Evolutionary conservation across 176 grass and related monocot species (phyloP).

Genomic region (Carex kokanica): DNA sequence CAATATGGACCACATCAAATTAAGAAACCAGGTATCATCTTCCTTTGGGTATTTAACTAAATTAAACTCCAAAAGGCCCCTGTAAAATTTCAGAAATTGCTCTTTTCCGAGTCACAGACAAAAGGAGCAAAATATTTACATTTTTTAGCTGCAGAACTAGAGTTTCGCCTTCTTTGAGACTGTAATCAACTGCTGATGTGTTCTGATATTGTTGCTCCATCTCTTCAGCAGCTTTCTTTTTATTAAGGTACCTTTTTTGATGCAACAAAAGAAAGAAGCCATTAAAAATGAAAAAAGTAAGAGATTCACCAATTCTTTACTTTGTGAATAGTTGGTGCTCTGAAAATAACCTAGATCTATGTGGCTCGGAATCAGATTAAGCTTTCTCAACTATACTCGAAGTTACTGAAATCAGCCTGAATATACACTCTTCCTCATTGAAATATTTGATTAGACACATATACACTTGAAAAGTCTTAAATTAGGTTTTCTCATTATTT

Average conservation of each 20-base stretch:
- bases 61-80: background rate
- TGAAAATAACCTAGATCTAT: too few species aligned
- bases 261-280: constrained; percentile 42
- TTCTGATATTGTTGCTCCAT: constrained; percentile 97
- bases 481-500: background rate
- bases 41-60: background rate
- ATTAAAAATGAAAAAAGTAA: background rate
- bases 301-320: background rate
- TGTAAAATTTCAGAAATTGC: background rate
- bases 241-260: constrained; percentile 81
- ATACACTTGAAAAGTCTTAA: background rate
- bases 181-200: constrained; percentile 85
- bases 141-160: constrained; percentile 95
- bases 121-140: constrained; percentile 38
- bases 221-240: constrained; percentile 97
- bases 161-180: constrained; percentile 98
- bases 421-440: background rate
- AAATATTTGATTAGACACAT: background rate
- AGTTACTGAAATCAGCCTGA: background rate
- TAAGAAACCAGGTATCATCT: background rate
- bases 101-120: background rate
- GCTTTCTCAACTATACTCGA: background rate
- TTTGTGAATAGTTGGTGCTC: background rate
- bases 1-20: background rate
- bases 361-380: too few species aligned